Evolutionary conservation across 2,329 filamentous ascomycete genomes (phyloP), one percentile per base, ranked within the genome.

Genomic region (Leptographium lundbergii): DNA sequence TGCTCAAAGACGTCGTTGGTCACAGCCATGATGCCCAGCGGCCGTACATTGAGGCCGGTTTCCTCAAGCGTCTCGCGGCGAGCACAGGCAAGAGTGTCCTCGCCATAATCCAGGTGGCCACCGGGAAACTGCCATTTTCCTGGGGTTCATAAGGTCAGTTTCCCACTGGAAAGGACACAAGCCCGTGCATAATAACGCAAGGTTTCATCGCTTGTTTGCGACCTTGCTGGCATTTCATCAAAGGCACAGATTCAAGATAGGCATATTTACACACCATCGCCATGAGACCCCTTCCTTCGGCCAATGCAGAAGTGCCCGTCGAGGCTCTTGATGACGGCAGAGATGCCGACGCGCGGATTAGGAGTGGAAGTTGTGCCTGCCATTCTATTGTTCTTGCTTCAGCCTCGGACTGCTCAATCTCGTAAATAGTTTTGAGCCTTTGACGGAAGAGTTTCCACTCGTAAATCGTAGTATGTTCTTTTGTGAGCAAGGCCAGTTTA

Each of bases 71-170:
- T 75, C 70, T 92, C 88, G 4, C 88, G 79, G 54, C 72, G 77
- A 0, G 87, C 86, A 60, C 87, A 90, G 0, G 71, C 69, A 24
- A 82, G 74, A 36, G 82, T 77, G 1, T 75, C 75, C 67, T 92
- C 88, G 62, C 80, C 79, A 59, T 81, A 79, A 61, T 92, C 88
- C 19, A 91, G 78, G 65, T 92, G 87, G 0, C 88, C 89, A 25
- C 88, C 88, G 0, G 88, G 87, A 17, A 89, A 79, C 56, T 84
- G 84, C 71, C 79, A 82, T 13, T 61, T 62, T 3, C 62, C 64
- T 70, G 11, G 25, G n/a, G 42, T 45, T n/a, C 17, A 19, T n/a
- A 45, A 13, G 4, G 54, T 56, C 7, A 47, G 39, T 6, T 45
- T 27, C 11, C 10, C 17, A 3, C 9, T 42, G n/a, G 32, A 57